Evolutionary conservation across 2,329 filamentous ascomycete species (phyloP).

Genomic region (Taxawa tesnikishii): DNA sequence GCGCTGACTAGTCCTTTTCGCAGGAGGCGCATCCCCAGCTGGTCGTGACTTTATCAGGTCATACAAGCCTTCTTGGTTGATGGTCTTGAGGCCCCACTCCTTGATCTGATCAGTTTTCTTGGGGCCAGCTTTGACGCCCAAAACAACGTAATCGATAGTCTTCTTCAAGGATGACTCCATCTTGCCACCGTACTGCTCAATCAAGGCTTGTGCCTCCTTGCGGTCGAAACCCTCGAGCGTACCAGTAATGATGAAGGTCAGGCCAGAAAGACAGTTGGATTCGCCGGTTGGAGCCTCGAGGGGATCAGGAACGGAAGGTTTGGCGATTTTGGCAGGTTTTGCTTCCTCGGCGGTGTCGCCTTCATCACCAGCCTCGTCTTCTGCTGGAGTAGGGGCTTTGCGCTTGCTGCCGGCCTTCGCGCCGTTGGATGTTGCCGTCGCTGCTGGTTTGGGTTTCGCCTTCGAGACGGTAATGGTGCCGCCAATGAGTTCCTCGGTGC

Average conservation of each 20-base stretch:
- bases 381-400: not conserved
- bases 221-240: constrained; percentile 7
- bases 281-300: constrained; percentile 4
- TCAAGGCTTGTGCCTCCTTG: constrained; percentile 4
- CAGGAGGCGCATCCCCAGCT: not conserved
- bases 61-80: not conserved
- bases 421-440: not conserved
- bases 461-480: not conserved
- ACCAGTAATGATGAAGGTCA: constrained; percentile 7
- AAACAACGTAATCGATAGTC: constrained; percentile 4
- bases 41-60: not conserved
- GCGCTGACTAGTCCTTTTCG: not conserved
- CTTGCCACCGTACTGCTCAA: constrained; percentile 7
- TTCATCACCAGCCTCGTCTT: not conserved
- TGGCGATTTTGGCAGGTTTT: no score
- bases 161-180: constrained; percentile 2
- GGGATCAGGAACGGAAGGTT: not conserved
- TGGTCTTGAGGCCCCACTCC: not conserved
- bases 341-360: not conserved
- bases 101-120: not conserved
- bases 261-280: constrained; percentile 1
- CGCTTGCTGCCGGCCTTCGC: not conserved
- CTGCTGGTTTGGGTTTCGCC: no score
- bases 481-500: not conserved
- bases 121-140: constrained; percentile 6